Percentiles rank a stretch among this genome's conserved stretches.
phyloP scores from a whole-genome alignment of 176 grass and related monocot species.

The Poa annua region DNA sequence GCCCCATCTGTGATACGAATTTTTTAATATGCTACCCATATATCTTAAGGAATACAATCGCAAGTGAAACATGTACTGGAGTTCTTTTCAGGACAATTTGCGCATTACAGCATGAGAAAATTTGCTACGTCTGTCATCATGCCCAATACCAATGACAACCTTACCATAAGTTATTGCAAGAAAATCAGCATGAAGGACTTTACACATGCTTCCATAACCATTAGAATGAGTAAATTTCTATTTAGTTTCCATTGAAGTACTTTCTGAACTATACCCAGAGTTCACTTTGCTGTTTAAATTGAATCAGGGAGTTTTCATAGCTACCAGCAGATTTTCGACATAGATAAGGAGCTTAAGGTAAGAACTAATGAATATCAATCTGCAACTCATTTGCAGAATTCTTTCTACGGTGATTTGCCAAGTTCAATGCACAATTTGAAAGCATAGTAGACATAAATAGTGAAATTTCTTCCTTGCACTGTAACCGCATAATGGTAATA shows the following conservation, averaged over 20 bases:
- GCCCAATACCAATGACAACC: not conserved
- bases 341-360: not conserved
- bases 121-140: slow-evolving; percentile 11
- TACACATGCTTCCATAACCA: not conserved
- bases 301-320: not conserved
- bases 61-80: not conserved
- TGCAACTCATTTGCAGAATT: slow-evolving; percentile 4
- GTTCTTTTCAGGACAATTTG: not conserved
- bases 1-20: slow-evolving; percentile 70
- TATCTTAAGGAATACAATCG: slow-evolving; percentile 22
- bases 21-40: not conserved
- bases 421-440: slow-evolving; percentile 29
- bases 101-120: slow-evolving; percentile 24
- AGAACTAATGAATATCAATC: not conserved
- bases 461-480: slow-evolving; percentile 12
- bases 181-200: not conserved
- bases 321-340: no score
- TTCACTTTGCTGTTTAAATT: not conserved
- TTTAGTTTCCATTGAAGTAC: slow-evolving; percentile 1
- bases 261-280: slow-evolving; percentile 8
- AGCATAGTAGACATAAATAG: slow-evolving; percentile 1
- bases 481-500: not conserved
- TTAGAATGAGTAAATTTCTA: not conserved
- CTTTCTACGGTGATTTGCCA: not conserved
- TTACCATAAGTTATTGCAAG: not conserved